Conservation (phyloP, 495 filamentous ascomycete genomes). For the Penicillium cataractarum region DNA sequence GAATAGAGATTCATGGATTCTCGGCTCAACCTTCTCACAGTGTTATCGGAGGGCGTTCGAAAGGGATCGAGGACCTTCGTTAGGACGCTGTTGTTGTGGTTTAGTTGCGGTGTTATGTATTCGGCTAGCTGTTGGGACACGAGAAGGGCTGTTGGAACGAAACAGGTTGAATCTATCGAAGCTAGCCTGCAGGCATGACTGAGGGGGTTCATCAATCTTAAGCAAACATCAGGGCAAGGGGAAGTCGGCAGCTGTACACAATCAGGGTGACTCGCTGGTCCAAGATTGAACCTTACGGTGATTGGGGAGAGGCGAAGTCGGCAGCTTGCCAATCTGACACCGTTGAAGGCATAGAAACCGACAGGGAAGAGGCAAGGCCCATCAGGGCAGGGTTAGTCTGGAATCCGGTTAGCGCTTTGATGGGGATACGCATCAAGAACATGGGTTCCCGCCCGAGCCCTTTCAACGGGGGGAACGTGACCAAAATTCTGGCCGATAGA, state of each 20-base stretch:
- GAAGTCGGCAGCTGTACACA: slow-evolving; percentile 26
- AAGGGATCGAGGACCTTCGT: not conserved
- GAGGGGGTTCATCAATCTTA: slow-evolving; percentile 8
- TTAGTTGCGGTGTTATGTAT: slow-evolving; percentile 15
- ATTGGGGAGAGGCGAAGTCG: slow-evolving; percentile 10
- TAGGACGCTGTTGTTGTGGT: not conserved
- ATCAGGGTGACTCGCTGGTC: slow-evolving; percentile 26
- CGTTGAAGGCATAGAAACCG: slow-evolving; percentile 8
- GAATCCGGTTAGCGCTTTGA: slow-evolving; percentile 2
- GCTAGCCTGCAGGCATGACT: slow-evolving; percentile 19
- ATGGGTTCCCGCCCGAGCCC: not conserved
- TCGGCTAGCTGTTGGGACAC: slow-evolving; percentile 1
- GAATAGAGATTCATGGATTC: not conserved
- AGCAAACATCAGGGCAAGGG: slow-evolving; percentile 21
- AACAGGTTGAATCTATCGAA: slow-evolving; percentile 9
- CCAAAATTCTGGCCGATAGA: not conserved
- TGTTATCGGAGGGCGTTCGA: not conserved
- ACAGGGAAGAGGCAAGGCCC: slow-evolving; percentile 6
- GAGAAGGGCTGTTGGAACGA: slow-evolving; percentile 5
- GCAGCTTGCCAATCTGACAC: slow-evolving; percentile 9
- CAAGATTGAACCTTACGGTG: slow-evolving; percentile 20
- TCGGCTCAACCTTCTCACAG: not conserved
- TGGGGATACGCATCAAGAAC: not conserved
- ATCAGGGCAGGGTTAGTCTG: slow-evolving; percentile 13
- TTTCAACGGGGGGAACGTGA: slow-evolving; percentile 5